phyloP scores from a whole-genome alignment of 164 flowering plant species.

The Litsea cubeba region DNA sequence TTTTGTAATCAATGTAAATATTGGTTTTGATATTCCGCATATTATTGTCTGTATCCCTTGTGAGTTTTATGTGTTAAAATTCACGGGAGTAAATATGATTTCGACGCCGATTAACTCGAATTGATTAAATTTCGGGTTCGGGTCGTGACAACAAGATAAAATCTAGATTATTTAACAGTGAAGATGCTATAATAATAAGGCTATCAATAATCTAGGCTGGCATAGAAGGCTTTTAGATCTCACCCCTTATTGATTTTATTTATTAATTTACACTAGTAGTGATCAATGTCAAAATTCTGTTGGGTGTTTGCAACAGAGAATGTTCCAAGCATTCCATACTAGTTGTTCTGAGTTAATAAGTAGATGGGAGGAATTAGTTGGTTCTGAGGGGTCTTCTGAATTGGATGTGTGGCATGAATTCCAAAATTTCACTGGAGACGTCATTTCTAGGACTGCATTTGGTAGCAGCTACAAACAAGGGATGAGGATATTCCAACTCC shows the following conservation, averaged over 20 bases:
- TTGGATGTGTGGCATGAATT: constrained; percentile 27
- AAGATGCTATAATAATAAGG: neutral
- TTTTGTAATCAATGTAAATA: too few relatives aligned
- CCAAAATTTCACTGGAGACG: constrained; percentile 24
- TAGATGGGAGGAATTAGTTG: constrained; percentile 19
- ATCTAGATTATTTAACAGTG: too few relatives aligned
- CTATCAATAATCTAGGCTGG: neutral
- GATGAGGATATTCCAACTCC: constrained; percentile 24
- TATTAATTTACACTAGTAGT: neutral
- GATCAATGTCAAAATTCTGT: neutral
- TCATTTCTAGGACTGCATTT: constrained; percentile 28
- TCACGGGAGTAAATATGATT: too few relatives aligned
- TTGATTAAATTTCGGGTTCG: too few relatives aligned
- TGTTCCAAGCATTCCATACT: constrained; percentile 24
- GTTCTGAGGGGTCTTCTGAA: constrained; percentile 12
- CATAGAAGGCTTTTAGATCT: neutral
- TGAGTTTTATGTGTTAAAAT: too few relatives aligned
- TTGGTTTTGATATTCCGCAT: too few relatives aligned
- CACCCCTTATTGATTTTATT: neutral
- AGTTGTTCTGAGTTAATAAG: constrained; percentile 14
- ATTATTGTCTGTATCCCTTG: too few relatives aligned
- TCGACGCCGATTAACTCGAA: too few relatives aligned
- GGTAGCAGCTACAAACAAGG: constrained; percentile 34
- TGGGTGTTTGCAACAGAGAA: constrained; percentile 10
- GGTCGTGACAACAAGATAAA: too few relatives aligned